These are phyloP conservation scores for Diplodia corticola DNA, from an alignment of 2,329 filamentous ascomycete species.

Conservation along the genomic window DNA sequence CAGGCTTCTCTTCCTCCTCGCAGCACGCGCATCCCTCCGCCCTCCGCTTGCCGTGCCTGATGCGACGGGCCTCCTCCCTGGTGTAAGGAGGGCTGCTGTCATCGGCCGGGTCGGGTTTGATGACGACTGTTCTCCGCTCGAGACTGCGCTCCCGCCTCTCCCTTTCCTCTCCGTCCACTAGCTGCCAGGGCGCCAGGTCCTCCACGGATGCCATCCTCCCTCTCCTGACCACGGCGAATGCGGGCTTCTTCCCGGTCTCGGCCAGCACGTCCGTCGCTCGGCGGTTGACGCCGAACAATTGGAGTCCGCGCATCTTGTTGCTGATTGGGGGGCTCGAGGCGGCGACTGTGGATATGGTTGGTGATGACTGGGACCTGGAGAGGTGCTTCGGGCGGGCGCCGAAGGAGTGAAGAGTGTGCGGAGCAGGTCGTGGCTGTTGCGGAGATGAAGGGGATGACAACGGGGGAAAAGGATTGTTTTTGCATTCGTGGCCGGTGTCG, in stretches of 20 bases:
- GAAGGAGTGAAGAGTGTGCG: not conserved
- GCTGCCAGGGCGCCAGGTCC: not conserved
- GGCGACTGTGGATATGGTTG: not conserved
- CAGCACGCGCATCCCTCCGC: not conserved
- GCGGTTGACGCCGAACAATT: not conserved
- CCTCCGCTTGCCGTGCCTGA: not conserved
- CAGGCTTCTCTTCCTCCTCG: not conserved
- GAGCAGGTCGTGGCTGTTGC: not conserved
- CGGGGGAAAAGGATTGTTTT: not conserved
- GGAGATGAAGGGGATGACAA: not conserved
- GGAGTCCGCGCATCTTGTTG: no score
- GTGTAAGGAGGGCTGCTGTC: not conserved
- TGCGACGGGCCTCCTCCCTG: not conserved
- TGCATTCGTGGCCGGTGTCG: not conserved
- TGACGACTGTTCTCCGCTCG: not conserved
- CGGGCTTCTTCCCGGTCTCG: not conserved
- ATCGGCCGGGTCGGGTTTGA: constrained; percentile 14
- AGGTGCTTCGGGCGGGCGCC: not conserved
- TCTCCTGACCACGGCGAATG: not conserved
- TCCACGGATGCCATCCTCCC: not conserved
- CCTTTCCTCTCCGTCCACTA: not conserved
- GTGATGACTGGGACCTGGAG: not conserved
- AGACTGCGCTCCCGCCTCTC: not conserved
- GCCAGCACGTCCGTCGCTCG: not conserved
- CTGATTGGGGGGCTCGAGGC: not conserved